Evolutionary conservation across 2,329 filamentous ascomycete species (phyloP), one percentile per base, ranked within the genome.

Genomic region (Colletotrichum tropicicola): DNA sequence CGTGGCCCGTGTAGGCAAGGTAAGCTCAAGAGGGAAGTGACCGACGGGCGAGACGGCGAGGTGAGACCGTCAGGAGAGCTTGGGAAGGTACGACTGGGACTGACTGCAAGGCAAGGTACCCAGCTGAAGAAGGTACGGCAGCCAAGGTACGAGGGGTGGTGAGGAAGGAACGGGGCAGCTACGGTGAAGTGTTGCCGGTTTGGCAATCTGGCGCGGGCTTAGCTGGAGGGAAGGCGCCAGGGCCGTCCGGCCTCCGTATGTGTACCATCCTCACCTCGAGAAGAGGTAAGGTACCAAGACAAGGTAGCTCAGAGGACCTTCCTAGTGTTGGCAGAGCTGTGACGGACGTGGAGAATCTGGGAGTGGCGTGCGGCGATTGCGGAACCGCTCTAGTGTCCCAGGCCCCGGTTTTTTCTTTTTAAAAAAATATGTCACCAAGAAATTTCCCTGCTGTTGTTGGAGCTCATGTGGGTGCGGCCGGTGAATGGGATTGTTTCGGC

Each of bases 401-500:
- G 48, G 30, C 28, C 48, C 48, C 30, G 15, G 9, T 39, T 39
- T 37, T 23, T 5, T 25, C 15, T 35, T 47, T 27, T 49, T 48
- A 27, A 44, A 19, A 37, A 43, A 25, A 17, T 17, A 30, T 21
- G 10, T 49, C 35, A 41, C 15, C 23, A 49, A 19, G 41, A 61
- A 25, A 55, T 41, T 32, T 48, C 28, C 25, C 12, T 30, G 21
- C 21, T 7, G 30, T n/a, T 41, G 49, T n/a, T 39, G 58, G 52
- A 58, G 52, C 58, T 57, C 39, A 10, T 48, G 59, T 59, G 39
- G 59, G 44, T 63, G 59, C 35, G 25, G 59, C 39, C 63, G 53
- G 51, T 48, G 53, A 64, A 59, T 59, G 45, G 59, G 39, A 63
- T 64, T 57, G 52, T 63, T 66, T 64, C 48, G 55, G 47, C 55